Base-by-base conservation (phyloP, 768 basidiomycete genomes). In the Dioszegia crocea region DNA sequence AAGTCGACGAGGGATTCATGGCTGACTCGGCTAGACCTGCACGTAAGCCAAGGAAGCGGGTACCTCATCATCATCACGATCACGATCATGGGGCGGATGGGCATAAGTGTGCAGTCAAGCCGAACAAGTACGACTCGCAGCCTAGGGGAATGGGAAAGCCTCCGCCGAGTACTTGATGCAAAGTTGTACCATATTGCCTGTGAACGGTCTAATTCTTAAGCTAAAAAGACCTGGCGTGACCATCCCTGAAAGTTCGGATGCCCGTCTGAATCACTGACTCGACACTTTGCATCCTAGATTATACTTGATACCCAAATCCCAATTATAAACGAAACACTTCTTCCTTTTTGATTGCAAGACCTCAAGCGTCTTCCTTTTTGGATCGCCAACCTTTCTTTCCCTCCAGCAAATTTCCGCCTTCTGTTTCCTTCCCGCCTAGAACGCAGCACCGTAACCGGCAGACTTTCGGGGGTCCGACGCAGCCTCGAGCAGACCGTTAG, bases 391-490 rank as follows among this genome's bases (percentile, higher is more conserved):
- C n/a, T n/a, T n/a, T n/a, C n/a, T n/a, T n/a, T n/a, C n/a, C n/a
- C n/a, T n/a, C n/a, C n/a, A n/a, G n/a, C n/a, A n/a, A n/a, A n/a
- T n/a, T n/a, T n/a, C 27, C 31, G 27, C 48, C 17, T 49, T 31
- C 30, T 31, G 10, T 36, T 9, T 55, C 40, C 39, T 5, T 27
- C 26, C 24, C 29, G 2, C 52, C 31, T 49, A 67, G 40, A 33
- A 64, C 0, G 67, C 67, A 10, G 64, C 55, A 0, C 65, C 67
- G 19, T 60, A 60, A 11, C 59, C 59, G n/a, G 50, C 51, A 19
- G 41, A 36, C 43, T 53, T 60, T 49, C 68, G 36, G 4, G 71
- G 66, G 39, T 74, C 71, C 19, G 43, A 52, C 4, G 67, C 67
- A 29, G 69, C 71, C 27, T 64, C 47, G n/a, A 63, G 57, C 26